Base-by-base conservation (phyloP, 768 basidiomycete species). In the Termitomyces sp. region DNA sequence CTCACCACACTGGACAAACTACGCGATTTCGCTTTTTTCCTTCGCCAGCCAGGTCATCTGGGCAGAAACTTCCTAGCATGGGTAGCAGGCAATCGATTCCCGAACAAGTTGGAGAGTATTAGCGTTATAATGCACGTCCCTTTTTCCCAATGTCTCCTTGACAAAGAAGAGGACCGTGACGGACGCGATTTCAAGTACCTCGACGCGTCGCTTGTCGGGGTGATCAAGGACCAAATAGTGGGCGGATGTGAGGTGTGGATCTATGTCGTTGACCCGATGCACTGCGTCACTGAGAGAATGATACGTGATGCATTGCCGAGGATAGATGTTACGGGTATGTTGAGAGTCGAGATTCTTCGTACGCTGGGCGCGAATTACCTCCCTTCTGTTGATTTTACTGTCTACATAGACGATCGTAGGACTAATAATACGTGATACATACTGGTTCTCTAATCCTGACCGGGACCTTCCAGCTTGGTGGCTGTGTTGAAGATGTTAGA, bases 311-410 rank as follows among this genome's bases (percentile, higher is more conserved):
- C 39, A n/a, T 22, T 51, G 6, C 50, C 50, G 20, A 12, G 16
- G 23, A 39, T 51, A 10, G 16, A 51, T 42, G 1, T 20, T 16
- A 51, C 50, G 1, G 27, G 50, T 12, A 20, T 6, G 39, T 22
- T 51, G 13, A 41, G 9, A 32, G 50, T 51, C 2, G 31, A 4
- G 7, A 32, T 51, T 40, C 50, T 51, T 32, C 18, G 15, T 16
- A 23, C 7, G 2, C 38, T 20, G 7, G 50, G 50, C 20, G 18
- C 27, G 16, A 39, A 51, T 32, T 41, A 51, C 11, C 27, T 51
- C 32, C 50, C 50, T 13, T 51, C 50, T 36, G 23, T 27, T 22
- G 35, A 49, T 38, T 49, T 49, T n/a, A 49, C 48, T 9, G 48
- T 49, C 10, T 36, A 38, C 23, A 23, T 49, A 27, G 23, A 25